Conservation (phyloP, 2,329 filamentous ascomycete species). For the Aspergillus luchuensis region DNA sequence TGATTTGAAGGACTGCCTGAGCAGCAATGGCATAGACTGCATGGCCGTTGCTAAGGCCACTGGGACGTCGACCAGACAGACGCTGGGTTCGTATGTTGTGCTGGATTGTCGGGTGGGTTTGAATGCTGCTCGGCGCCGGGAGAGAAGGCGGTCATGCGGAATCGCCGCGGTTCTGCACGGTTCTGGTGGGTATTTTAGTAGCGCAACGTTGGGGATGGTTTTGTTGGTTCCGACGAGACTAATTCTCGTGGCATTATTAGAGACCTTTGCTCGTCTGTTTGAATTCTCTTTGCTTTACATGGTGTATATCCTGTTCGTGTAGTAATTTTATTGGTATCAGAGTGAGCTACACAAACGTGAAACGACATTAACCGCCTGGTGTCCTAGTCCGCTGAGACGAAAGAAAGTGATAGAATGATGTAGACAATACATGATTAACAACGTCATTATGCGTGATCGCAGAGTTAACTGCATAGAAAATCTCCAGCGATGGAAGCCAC, state of each 20-base stretch:
- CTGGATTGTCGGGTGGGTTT: constrained; percentile 7
- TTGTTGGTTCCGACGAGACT: background rate
- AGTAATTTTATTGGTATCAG: background rate
- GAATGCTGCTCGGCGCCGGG: constrained; percentile 13
- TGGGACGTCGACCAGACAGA: constrained; percentile 21
- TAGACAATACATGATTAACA: constrained; percentile 10
- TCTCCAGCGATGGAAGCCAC: background rate
- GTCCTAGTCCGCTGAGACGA: background rate
- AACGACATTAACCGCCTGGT: background rate
- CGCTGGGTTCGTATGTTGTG: constrained; percentile 20
- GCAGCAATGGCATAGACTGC: constrained; percentile 44
- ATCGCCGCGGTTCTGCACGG: constrained; percentile 9
- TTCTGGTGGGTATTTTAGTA: constrained; percentile 13
- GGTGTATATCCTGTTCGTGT: background rate
- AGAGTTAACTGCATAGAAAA: background rate
- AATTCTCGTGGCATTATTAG: background rate
- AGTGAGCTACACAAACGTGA: background rate
- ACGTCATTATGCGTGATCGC: constrained; percentile 4
- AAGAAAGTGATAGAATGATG: background rate
- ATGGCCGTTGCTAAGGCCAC: constrained; percentile 35
- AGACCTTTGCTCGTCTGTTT: background rate
- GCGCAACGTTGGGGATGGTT: constrained; percentile 12
- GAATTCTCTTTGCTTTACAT: background rate
- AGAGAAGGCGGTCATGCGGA: constrained; percentile 13
- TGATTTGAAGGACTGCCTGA: constrained; percentile 41